A percentile compares a stretch with the other conserved stretches of the same genome.
Evolutionary conservation across 805 yeast genomes (phyloP).

Genomic region (Metschnikowia shivogae): DNA sequence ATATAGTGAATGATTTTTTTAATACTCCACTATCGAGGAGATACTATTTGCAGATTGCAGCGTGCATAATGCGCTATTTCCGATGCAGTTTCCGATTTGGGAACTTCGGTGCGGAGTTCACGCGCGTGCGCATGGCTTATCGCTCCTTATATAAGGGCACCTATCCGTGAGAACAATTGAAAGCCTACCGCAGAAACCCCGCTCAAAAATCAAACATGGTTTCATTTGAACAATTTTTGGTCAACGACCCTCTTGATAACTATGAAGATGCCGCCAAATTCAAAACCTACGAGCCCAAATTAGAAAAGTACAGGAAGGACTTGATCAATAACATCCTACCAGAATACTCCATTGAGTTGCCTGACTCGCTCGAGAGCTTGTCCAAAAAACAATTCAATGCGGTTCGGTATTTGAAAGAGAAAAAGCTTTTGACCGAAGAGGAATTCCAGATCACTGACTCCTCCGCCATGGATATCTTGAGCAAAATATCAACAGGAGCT

Average conservation of each 20-base stretch:
- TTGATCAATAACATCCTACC: conserved; percentile 42
- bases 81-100: not conserved
- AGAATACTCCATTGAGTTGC: conserved; percentile 30
- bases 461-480: conserved; percentile 40
- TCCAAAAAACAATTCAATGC: conserved; percentile 36
- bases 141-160: not conserved
- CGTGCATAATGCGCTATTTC: not conserved
- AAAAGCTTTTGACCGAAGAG: conserved; percentile 31
- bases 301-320: conserved; percentile 37
- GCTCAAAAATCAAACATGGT: conserved; percentile 12
- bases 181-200: not conserved
- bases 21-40: no score
- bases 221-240: conserved; percentile 23
- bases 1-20: no score
- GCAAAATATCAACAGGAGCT: conserved; percentile 43
- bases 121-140: conserved; percentile 1
- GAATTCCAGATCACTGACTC: conserved; percentile 44
- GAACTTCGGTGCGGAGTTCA: not conserved
- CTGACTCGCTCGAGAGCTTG: conserved; percentile 29
- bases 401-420: conserved; percentile 29
- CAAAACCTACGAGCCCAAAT: conserved; percentile 43
- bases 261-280: conserved; percentile 43
- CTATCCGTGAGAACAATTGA: not conserved
- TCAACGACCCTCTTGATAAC: conserved; percentile 26
- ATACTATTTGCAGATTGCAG: not conserved